Evolutionary conservation across 2,329 filamentous ascomycete genomes (phyloP).

Genomic region (Penicillium hordei): DNA sequence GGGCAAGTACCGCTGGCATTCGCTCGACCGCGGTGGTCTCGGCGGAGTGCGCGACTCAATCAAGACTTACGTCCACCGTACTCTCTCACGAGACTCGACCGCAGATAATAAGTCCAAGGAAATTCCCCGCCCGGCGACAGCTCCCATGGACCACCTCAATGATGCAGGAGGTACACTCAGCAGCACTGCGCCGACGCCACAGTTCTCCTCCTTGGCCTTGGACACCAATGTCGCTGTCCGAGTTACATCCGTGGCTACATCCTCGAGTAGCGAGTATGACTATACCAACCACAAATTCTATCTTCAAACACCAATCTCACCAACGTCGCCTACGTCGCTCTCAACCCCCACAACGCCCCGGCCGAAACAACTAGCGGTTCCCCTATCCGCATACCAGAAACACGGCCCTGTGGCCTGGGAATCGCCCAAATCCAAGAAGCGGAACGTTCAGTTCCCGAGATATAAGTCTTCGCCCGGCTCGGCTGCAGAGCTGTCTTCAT

Average conservation of each 20-base stretch:
- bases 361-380: constrained; percentile 34
- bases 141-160: constrained; percentile 4
- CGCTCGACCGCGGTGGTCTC: constrained; percentile 24
- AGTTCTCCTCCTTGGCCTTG: not conserved
- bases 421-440: constrained; percentile 26
- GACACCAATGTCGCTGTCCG: not conserved
- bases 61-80: constrained; percentile 36
- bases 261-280: constrained; percentile 1
- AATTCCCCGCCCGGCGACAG: constrained; percentile 16
- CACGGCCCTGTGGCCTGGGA: constrained; percentile 40
- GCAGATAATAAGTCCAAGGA: constrained; percentile 20
- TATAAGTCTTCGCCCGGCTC: constrained; percentile 1
- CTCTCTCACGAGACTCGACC: constrained; percentile 27
- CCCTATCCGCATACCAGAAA: constrained; percentile 39
- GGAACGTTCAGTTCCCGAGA: constrained; percentile 24
- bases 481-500: not conserved
- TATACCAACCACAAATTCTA: constrained; percentile 6
- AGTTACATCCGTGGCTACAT: not conserved
- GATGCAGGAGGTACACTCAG: not conserved
- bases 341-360: constrained; percentile 13
- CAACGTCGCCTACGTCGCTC: constrained; percentile 6
- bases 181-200: not conserved
- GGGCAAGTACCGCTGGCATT: constrained; percentile 24
- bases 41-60: constrained; percentile 36
- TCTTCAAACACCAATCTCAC: constrained; percentile 4